These are phyloP conservation scores for Leccinum subfulvum DNA, from an alignment of 1,284 basidiomycete species.

Conservation along the genomic window DNA sequence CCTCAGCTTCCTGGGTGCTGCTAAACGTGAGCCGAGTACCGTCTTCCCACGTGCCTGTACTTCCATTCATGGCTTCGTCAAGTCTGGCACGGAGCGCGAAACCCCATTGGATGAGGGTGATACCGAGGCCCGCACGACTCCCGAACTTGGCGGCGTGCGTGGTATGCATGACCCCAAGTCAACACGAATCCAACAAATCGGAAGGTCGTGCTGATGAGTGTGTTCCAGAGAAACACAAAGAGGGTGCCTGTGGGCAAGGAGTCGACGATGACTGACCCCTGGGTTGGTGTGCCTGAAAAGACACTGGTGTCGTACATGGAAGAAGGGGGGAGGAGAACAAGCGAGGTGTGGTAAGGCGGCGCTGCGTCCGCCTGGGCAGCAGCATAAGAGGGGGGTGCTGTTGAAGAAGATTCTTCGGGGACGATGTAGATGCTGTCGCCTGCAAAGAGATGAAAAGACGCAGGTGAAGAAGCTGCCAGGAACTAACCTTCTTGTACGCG, in stretches of 20 bases:
- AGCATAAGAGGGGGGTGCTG: slow-evolving; percentile 87
- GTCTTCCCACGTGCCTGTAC: slow-evolving; percentile 30
- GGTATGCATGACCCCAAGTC: slow-evolving; percentile 88
- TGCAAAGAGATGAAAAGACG: slow-evolving; percentile 27
- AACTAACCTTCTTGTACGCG: slow-evolving; percentile 62
- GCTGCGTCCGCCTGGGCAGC: slow-evolving; percentile 91
- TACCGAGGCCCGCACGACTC: slow-evolving; percentile 89
- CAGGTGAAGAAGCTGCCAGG: background rate
- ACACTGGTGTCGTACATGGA: slow-evolving; percentile 40
- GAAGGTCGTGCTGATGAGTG: slow-evolving; percentile 93
- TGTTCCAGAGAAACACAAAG: slow-evolving; percentile 90
- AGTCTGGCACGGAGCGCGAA: slow-evolving; percentile 69
- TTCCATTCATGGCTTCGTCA: slow-evolving; percentile 32
- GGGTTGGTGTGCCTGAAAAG: slow-evolving; percentile 33
- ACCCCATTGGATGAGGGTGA: slow-evolving; percentile 94
- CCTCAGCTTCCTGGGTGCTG: slow-evolving; percentile 50
- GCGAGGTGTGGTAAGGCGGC: slow-evolving; percentile 98
- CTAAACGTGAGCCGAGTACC: slow-evolving; percentile 33
- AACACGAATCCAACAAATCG: slow-evolving; percentile 96
- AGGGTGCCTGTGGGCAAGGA: slow-evolving; percentile 74
- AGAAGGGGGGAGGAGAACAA: slow-evolving; percentile 77
- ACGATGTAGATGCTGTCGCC: slow-evolving; percentile 72
- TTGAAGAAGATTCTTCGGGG: slow-evolving; percentile 78
- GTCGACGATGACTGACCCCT: slow-evolving; percentile 75
- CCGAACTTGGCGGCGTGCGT: slow-evolving; percentile 96